These are phyloP conservation scores for Populus pruinosa DNA, from an alignment of 345 rosid species.

Conservation along the genomic window DNA sequence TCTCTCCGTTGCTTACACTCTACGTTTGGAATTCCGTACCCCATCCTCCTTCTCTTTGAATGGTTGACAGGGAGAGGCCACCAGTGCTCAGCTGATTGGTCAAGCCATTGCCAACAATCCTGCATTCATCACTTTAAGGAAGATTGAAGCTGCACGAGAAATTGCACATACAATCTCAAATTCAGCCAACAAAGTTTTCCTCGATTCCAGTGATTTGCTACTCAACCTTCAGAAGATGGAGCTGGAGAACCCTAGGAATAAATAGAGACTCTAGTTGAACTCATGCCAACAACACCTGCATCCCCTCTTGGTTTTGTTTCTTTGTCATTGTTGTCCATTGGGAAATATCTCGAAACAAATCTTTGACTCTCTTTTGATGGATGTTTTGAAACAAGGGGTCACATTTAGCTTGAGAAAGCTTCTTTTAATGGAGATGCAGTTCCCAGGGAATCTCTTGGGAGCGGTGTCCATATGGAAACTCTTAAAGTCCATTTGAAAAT, in stretches of 20 bases:
- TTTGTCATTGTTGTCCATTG: not conserved
- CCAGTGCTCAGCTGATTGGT: slow-evolving; percentile 89
- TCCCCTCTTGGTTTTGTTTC: not conserved
- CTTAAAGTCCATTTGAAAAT: too few relatives aligned
- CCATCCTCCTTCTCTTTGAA: not conserved
- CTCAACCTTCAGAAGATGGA: slow-evolving; percentile 79
- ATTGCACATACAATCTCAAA: slow-evolving; percentile 72
- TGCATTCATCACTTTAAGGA: slow-evolving; percentile 85
- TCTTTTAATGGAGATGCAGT: too few relatives aligned
- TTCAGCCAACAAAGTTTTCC: slow-evolving; percentile 71
- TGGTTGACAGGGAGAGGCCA: slow-evolving; percentile 73
- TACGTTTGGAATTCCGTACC: not conserved
- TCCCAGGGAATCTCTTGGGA: too few relatives aligned
- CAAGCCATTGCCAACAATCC: slow-evolving; percentile 90
- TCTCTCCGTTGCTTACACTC: not conserved
- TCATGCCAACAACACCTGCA: not conserved
- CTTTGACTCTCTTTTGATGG: too few relatives aligned
- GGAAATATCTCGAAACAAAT: slow-evolving; percentile 3
- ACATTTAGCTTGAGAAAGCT: too few relatives aligned
- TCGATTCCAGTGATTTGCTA: slow-evolving; percentile 67
- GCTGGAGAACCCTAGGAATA: slow-evolving; percentile 39
- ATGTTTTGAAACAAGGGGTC: too few relatives aligned
- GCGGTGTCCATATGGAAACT: too few relatives aligned
- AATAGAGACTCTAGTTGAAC: slow-evolving; percentile 24
- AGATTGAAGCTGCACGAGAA: slow-evolving; percentile 93